Percentiles rank a stretch among this genome's conserved stretches.
Conservation (phyloP, 441 rosid genomes). For the Heliophila coronopifolia region DNA sequence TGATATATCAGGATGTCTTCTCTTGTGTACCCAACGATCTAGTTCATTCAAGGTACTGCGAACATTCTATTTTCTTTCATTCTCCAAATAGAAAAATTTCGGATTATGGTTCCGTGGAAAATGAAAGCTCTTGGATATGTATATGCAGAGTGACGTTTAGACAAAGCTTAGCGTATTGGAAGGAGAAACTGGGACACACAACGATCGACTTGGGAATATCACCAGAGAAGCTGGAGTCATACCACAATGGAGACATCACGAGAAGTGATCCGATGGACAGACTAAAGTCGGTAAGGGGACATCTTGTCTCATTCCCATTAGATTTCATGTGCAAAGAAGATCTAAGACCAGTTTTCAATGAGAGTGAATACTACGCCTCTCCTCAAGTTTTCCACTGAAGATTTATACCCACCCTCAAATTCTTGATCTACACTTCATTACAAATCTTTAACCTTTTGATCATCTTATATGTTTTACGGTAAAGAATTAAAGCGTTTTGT, state of each 20-base stretch:
- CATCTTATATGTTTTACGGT: too few relatives aligned
- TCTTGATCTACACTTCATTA: too few relatives aligned
- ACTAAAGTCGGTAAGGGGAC: constrained; percentile 46
- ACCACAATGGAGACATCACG: constrained; percentile 53
- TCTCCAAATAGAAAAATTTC: neutral
- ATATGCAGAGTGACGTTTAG: constrained; percentile 42
- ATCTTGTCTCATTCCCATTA: constrained; percentile 61
- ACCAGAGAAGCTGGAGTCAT: constrained; percentile 39
- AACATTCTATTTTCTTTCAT: too few relatives aligned
- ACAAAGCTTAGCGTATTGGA: constrained; percentile 36
- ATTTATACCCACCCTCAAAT: too few relatives aligned
- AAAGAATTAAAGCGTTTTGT: too few relatives aligned
- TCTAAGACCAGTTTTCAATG: constrained; percentile 54
- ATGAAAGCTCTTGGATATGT: constrained; percentile 4
- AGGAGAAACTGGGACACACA: constrained; percentile 55
- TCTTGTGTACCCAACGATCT: constrained; percentile 64
- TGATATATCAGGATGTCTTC: constrained; percentile 53
- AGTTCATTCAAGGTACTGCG: constrained; percentile 56
- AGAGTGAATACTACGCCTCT: constrained; percentile 63
- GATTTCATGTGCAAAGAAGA: constrained; percentile 61
- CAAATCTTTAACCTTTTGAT: too few relatives aligned
- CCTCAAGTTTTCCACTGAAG: constrained; percentile 68
- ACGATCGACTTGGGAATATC: constrained; percentile 67
- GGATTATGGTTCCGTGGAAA: neutral
- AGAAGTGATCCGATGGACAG: constrained; percentile 40